Base-by-base conservation (phyloP, 169 alveolate genomes). In the Eimeria falciformis region DNA sequence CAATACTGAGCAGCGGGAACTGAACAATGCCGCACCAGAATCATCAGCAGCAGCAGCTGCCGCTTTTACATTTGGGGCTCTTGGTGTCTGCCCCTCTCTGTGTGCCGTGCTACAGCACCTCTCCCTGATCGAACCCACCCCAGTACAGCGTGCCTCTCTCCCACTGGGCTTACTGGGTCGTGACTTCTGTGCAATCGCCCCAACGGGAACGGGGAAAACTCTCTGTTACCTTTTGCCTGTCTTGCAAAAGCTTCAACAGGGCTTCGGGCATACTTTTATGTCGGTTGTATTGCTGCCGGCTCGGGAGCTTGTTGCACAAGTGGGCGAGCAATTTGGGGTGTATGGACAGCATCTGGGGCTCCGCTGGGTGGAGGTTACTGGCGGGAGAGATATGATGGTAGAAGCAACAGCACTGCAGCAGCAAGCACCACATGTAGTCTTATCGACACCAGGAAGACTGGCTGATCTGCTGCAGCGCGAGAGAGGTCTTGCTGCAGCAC, bases 111-210 rank as follows among this genome's bases (percentile, higher is more conserved):
- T 43, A 66, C 93, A 47, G 56, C 90, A 46, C 46, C 93, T 58
- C 83, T 93, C 78, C 55, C 12, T 56, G 43, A 87, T 45, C 4
- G 45, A 56, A 23, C 95, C 95, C 46, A 87, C 95, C 21, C 93
- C 92, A 83, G 98, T 99, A 40, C 99, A 99, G 94, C 94, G 95
- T 56, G 98, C 97, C 90, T 94, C 99, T 23, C 94, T 99, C 40
- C 99, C 99, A 6, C 95, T 94, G 66, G 98, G 99, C 2, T 95
- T 98, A 66, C 93, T 95, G 65, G 98, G 98, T 53, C 96, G 97
- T 65, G 99, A 99, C 93, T 96, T 99, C n/a, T 98, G 99, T 56
- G 99, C 99, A 7, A 94, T 98, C 62, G 99, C 99, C 6, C 99
- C 97, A 71, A 99, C 99, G 4, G 99, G 99, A 25, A 95, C 97